phyloP scores from a whole-genome alignment of 768 basidiomycete genomes.

The Leucogyrophana mollusca region DNA sequence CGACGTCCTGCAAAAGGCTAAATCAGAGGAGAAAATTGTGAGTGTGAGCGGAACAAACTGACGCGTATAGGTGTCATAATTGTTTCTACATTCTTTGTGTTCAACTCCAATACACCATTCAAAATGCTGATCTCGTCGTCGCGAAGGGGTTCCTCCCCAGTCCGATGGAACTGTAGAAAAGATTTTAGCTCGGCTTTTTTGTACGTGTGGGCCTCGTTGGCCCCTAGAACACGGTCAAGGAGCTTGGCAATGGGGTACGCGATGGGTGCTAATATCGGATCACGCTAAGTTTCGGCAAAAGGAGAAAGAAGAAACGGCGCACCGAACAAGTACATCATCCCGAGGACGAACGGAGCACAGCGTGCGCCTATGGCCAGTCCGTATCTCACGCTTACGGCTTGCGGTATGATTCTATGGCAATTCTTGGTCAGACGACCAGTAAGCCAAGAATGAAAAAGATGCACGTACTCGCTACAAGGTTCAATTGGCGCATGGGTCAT shows the following conservation, averaged over 20 bases:
- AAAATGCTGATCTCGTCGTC: slow-evolving; percentile 83
- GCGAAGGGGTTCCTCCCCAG: slow-evolving; percentile 69
- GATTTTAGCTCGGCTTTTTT: slow-evolving; percentile 81
- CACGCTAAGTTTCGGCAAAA: neutral
- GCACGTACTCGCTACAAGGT: slow-evolving; percentile 37
- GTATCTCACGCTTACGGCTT: slow-evolving; percentile 77
- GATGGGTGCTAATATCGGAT: slow-evolving; percentile 53
- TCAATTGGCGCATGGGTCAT: slow-evolving; percentile 7
- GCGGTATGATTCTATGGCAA: slow-evolving; percentile 53
- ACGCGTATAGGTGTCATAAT: slow-evolving; percentile 86
- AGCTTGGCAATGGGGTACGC: slow-evolving; percentile 72
- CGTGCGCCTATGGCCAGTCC: slow-evolving; percentile 79
- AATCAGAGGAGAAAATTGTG: slow-evolving; percentile 17
- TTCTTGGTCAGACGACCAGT: neutral
- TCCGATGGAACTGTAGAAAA: slow-evolving; percentile 78
- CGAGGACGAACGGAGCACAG: slow-evolving; percentile 73
- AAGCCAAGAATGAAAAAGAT: neutral
- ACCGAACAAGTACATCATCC: slow-evolving; percentile 66
- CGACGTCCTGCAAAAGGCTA: slow-evolving; percentile 62
- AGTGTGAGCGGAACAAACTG: neutral
- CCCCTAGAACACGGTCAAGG: slow-evolving; percentile 80
- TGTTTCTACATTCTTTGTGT: slow-evolving; percentile 67
- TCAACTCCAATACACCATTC: slow-evolving; percentile 77
- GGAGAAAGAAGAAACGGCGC: slow-evolving; percentile 6
- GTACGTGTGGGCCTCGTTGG: slow-evolving; percentile 69